A percentile compares a stretch with the other conserved stretches of the same genome.
These are phyloP conservation scores for Fennellomyces sp. DNA, from an alignment of 371 early-diverging fungal genomes.

Conservation along the genomic window DNA sequence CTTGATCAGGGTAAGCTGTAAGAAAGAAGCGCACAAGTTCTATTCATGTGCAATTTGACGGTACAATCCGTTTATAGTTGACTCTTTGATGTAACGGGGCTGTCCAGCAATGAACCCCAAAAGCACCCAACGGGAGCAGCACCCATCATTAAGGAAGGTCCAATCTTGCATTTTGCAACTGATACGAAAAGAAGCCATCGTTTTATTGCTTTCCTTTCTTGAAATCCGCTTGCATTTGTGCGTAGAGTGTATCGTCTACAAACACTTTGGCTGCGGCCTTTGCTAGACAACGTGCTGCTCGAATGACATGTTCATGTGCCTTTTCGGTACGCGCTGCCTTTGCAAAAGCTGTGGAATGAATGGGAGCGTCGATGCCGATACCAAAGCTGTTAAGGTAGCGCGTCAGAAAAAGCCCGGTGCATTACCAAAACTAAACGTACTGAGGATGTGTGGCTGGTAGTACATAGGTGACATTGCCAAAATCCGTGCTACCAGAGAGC, in stretches of 20 bases:
- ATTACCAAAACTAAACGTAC: not conserved
- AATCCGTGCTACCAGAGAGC: constrained; percentile 68
- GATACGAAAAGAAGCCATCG: too few species aligned
- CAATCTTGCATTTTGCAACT: too few species aligned
- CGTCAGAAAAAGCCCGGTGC: not conserved
- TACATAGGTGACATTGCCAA: constrained; percentile 64
- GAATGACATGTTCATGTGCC: constrained; percentile 62
- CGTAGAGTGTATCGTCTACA: not conserved
- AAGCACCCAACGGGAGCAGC: too few species aligned
- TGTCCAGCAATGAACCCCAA: too few species aligned
- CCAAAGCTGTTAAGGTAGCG: not conserved
- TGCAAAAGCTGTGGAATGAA: constrained; percentile 67
- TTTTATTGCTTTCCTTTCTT: constrained; percentile 2
- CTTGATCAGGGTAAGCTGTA: too few species aligned
- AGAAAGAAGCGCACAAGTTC: too few species aligned
- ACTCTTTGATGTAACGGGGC: too few species aligned
- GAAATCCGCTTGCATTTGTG: constrained; percentile 11
- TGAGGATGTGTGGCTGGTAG: constrained; percentile 8
- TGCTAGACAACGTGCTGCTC: constrained; percentile 4
- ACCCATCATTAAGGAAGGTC: too few species aligned
- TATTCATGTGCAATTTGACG: too few species aligned
- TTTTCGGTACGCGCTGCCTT: constrained; percentile 54
- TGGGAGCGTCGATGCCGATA: constrained; percentile 1
- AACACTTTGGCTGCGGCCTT: constrained; percentile 4
- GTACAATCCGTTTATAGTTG: too few species aligned